phyloP scores from a whole-genome alignment of 345 rosid genomes.

The Gossypium mustelinum region DNA sequence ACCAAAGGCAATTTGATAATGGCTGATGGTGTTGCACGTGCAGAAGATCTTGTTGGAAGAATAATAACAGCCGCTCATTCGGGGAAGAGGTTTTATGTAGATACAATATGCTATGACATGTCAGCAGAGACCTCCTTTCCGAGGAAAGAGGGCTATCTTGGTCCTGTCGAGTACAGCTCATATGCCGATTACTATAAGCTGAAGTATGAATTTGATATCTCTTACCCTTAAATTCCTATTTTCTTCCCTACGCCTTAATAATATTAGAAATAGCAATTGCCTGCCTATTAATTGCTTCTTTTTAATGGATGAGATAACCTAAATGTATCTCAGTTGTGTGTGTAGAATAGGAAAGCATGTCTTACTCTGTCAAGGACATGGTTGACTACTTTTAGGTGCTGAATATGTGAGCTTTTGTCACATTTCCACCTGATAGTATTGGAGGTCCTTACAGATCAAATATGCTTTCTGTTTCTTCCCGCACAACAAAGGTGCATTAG shows the following conservation, averaged over 20 bases:
- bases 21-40: constrained; percentile 66
- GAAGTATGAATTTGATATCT: constrained; percentile 52
- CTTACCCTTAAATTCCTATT: not conserved
- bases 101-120: constrained; percentile 81
- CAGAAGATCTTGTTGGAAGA: constrained; percentile 71
- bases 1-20: constrained; percentile 59
- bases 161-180: constrained; percentile 92
- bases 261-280: not conserved
- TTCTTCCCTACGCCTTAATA: not conserved
- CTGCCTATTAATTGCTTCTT: constrained; percentile 21
- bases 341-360: constrained; percentile 43
- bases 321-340: constrained; percentile 47
- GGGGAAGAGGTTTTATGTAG: constrained; percentile 96
- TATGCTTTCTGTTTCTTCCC: constrained; percentile 48
- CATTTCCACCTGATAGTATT: constrained; percentile 24
- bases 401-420: constrained; percentile 4
- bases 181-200: constrained; percentile 92
- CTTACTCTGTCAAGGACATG: constrained; percentile 24
- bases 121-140: constrained; percentile 94
- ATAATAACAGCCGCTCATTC: constrained; percentile 97
- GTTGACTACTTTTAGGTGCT: constrained; percentile 22
- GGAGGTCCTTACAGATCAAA: constrained; percentile 33
- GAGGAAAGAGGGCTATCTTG: constrained; percentile 97
- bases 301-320: constrained; percentile 31
- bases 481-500: constrained; percentile 44